phyloP scores from a whole-genome alignment of 192 early-diverging fungal genomes.

The Dissophora ornata region DNA sequence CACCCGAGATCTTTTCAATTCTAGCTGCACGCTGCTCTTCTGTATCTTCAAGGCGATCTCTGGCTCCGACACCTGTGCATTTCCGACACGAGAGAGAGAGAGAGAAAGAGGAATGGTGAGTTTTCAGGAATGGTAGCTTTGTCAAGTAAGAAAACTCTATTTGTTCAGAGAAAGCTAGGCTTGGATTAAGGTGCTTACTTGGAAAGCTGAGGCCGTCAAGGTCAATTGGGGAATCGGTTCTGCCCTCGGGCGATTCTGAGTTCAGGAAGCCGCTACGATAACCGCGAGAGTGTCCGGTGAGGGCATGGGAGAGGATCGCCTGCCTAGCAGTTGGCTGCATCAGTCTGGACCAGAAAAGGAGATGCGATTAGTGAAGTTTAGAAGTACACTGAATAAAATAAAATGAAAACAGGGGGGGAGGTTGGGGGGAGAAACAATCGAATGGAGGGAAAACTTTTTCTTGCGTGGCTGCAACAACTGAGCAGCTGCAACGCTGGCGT shows the following conservation, averaged over 20 bases:
- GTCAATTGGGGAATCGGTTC: constrained; percentile 61
- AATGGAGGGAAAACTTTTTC: neutral
- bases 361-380: constrained; percentile 12
- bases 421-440: neutral
- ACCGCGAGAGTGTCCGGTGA: constrained; percentile 21
- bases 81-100: too few species aligned
- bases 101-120: too few species aligned
- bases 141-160: too few species aligned
- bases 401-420: neutral
- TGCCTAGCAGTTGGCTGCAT: constrained; percentile 16
- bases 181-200: constrained; percentile 65
- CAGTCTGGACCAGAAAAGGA: constrained; percentile 7
- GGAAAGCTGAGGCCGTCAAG: constrained; percentile 85
- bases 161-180: too few species aligned
- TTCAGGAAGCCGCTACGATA: constrained; percentile 10
- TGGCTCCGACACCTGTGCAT: constrained; percentile 87
- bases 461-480: neutral
- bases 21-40: constrained; percentile 76
- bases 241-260: constrained; percentile 21
- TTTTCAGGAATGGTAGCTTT: neutral
- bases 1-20: constrained; percentile 81
- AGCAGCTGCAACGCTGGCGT: too few species aligned
- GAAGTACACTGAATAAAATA: neutral
- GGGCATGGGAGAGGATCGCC: constrained; percentile 19
- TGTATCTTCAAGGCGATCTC: constrained; percentile 82